Base-by-base conservation (phyloP, 2,329 filamentous ascomycete genomes). In the Setomelanomma holmii region DNA sequence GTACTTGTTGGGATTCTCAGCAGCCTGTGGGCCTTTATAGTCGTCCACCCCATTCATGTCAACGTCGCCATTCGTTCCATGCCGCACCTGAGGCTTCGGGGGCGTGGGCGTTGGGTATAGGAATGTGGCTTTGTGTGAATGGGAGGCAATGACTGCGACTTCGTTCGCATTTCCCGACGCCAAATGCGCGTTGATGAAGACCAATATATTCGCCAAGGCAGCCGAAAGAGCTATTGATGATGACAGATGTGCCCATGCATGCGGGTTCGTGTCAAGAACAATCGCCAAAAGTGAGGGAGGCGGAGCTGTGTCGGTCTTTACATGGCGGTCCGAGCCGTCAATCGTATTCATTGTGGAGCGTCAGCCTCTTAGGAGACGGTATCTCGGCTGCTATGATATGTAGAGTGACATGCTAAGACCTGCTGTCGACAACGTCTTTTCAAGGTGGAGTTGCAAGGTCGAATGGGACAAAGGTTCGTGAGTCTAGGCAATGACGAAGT, bases 131-230 rank as follows among this genome's bases (percentile, higher is more conserved):
- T 89, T 87, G 69, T 95, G 89, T 61, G 87, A 88, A 73, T 99
- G 95, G 7, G 91, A 91, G 27, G 93, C 95, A 56, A 99, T 86
- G 14, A 99, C 85, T 55, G 93, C 92, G 42, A 98, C 90, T 74
- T 93, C 90, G 77, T 98, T 98, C 48, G 90, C 86, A 75, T 95
- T 93, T 76, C 93, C 96, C 72, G 93, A 93, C 61, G 95, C 92
- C 24, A 99, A 84, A 72, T 99, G 96, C 49, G 93, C 91, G 75
- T 99, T 98, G 78, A 97, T 88, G 78, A 97, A 98, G 79, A 99
- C 89, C 68, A 98, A 88, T 58, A 98, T 84, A 76, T 93, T 89
- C 56, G 93, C 91, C 54, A 99, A 82, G 55, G 91, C 91, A 68
- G 89, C 88, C 43, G 90, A 90, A 55, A 99, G 84, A 22, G 93